Percentiles rank a stretch among this genome's conserved stretches.
Evolutionary conservation across 495 filamentous ascomycete species (phyloP).

Genomic region (Hypoxylon lienhwacheense): DNA sequence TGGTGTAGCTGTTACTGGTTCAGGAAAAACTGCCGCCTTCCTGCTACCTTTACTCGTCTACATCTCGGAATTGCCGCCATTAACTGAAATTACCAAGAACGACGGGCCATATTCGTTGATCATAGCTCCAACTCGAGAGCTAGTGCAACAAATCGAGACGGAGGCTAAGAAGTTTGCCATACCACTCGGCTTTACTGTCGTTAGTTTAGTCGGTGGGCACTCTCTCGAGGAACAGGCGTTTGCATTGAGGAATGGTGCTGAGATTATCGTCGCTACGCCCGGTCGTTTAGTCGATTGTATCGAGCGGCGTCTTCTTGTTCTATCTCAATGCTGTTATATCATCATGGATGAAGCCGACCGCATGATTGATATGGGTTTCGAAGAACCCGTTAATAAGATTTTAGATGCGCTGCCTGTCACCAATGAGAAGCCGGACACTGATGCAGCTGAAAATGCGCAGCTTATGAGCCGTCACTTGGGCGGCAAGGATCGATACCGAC

Average conservation of each 20-base stretch:
- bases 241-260: conserved; percentile 89
- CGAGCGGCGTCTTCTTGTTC: conserved; percentile 86
- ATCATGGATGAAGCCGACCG: conserved; percentile 98
- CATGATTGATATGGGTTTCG: conserved; percentile 99
- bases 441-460: conserved; percentile 84
- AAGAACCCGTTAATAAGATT: conserved; percentile 97
- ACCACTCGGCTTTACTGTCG: conserved; percentile 91
- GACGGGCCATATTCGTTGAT: conserved; percentile 97
- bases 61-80: conserved; percentile 84
- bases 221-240: conserved; percentile 93
- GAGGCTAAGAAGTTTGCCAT: conserved; percentile 93
- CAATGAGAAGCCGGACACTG: conserved; percentile 95
- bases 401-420: conserved; percentile 92
- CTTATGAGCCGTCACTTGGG: conserved; percentile 83
- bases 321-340: conserved; percentile 95
- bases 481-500: conserved; percentile 84
- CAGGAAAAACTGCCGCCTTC: conserved; percentile 97
- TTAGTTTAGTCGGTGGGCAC: conserved; percentile 96
- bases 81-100: conserved; percentile 87
- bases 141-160: conserved; percentile 95
- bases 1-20: conserved; percentile 97
- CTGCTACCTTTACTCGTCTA: conserved; percentile 93
- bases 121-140: conserved; percentile 94
- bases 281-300: conserved; percentile 97
- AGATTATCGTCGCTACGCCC: conserved; percentile 98